Evolutionary conservation across 495 filamentous ascomycete species (phyloP).

Genomic region (Physcia stellaris): DNA sequence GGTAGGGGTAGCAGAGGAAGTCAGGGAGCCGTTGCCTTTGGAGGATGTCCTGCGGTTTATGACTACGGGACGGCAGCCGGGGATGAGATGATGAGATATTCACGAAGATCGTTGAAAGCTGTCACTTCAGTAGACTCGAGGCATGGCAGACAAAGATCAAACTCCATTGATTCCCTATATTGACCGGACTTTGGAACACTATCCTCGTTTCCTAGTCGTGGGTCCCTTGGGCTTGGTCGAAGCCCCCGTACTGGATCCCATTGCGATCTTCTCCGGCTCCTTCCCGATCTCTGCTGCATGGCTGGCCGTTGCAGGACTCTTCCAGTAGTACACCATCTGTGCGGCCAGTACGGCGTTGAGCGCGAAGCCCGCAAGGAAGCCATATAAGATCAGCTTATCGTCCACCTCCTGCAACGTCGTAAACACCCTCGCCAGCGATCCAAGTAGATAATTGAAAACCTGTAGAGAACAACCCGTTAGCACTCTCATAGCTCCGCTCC

Average conservation of each 20-base stretch:
- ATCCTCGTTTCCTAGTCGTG: constrained; percentile 36
- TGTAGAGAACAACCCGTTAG: constrained; percentile 20
- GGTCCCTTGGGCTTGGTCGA: constrained; percentile 26
- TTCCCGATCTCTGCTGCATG: constrained; percentile 25
- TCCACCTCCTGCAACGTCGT: constrained; percentile 94
- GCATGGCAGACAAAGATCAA: no score
- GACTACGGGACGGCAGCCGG: no score
- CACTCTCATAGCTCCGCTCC: neutral
- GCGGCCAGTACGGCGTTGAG: constrained; percentile 75
- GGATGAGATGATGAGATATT: no score
- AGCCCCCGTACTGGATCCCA: constrained; percentile 25
- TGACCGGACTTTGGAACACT: no score
- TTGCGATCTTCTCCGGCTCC: constrained; percentile 22
- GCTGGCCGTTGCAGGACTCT: constrained; percentile 42
- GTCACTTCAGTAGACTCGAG: no score
- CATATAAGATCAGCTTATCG: constrained; percentile 86
- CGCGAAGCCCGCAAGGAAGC: constrained; percentile 75
- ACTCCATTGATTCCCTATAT: no score
- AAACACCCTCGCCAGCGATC: constrained; percentile 86
- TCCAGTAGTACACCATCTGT: constrained; percentile 97
- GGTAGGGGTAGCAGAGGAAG: constrained; percentile 40
- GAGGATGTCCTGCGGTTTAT: constrained; percentile 13
- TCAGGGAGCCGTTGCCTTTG: constrained; percentile 21
- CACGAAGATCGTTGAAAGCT: no score
- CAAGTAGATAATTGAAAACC: constrained; percentile 96